Percentiles rank a stretch among this genome's conserved stretches.
These are phyloP conservation scores for Euphrasia arctica DNA, from an alignment of 305 asterid genomes.

Conservation along the genomic window DNA sequence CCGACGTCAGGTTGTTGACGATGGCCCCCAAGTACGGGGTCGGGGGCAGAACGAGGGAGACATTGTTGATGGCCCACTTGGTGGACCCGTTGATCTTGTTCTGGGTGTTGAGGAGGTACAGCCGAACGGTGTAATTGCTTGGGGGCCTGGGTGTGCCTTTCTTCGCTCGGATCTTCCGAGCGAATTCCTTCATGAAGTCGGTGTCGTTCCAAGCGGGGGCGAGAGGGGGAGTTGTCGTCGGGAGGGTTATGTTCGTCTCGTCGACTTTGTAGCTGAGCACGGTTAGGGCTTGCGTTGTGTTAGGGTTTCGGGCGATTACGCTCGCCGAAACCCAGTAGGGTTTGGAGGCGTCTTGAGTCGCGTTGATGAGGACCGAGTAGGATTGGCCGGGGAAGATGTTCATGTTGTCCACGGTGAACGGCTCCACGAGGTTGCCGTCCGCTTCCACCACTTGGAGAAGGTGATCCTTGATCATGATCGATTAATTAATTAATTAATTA, in stretches of 20 bases:
- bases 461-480: conserved; percentile 44
- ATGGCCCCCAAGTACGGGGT: conserved; percentile 74
- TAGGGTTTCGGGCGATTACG: conserved; percentile 69
- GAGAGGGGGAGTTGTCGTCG: conserved; percentile 47
- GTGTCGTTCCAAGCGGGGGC: conserved; percentile 65
- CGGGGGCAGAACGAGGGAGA: conserved; percentile 53
- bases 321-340: conserved; percentile 58
- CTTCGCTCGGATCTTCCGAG: conserved; percentile 38
- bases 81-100: conserved; percentile 50
- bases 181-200: conserved; percentile 43
- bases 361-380: conserved; percentile 57
- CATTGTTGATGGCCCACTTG: conserved; percentile 79
- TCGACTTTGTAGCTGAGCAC: conserved; percentile 51
- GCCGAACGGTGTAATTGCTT: conserved; percentile 24
- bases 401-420: conserved; percentile 50
- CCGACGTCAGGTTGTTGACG: conserved; percentile 28
- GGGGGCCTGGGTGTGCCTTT: conserved; percentile 30
- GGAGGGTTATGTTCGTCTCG: conserved; percentile 22
- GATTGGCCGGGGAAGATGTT: conserved; percentile 81
- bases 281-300: conserved; percentile 63
- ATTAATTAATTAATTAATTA: not conserved
- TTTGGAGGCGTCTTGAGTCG: conserved; percentile 48
- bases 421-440: conserved; percentile 71
- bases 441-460: conserved; percentile 70
- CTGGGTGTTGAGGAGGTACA: conserved; percentile 61